phyloP scores from a whole-genome alignment of 306 rosid species.

The Castanea mollissima region DNA sequence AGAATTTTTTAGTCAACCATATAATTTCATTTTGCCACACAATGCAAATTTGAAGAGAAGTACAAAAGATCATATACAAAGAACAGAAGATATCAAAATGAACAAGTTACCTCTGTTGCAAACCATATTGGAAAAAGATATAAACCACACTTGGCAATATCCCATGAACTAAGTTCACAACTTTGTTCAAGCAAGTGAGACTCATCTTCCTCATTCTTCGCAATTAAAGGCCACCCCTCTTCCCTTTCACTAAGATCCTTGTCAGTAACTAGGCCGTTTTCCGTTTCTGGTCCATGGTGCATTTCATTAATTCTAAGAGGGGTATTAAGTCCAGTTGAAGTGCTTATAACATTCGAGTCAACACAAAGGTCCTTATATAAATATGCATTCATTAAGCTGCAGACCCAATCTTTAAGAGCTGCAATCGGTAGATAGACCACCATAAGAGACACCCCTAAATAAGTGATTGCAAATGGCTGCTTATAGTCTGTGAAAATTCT shows the following conservation, averaged over 20 bases:
- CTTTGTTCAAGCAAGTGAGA: conserved; percentile 29
- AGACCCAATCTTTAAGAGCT: conserved; percentile 47
- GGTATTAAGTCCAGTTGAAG: conserved; percentile 25
- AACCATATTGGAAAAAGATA: conserved; percentile 72
- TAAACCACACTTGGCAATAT: conserved; percentile 53
- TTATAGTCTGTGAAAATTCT: conserved; percentile 62
- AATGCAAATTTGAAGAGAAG: neutral
- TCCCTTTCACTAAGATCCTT: conserved; percentile 43
- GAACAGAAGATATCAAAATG: neutral
- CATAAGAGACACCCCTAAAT: conserved; percentile 66
- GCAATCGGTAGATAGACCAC: conserved; percentile 55
- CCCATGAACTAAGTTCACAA: conserved; percentile 41
- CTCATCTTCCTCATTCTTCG: conserved; percentile 33
- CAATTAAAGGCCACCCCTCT: conserved; percentile 43
- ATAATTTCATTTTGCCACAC: neutral
- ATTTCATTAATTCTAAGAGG: conserved; percentile 35
- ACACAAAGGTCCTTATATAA: conserved; percentile 19
- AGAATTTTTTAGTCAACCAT: neutral
- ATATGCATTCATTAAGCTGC: conserved; percentile 21
- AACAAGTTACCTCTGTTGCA: conserved; percentile 57
- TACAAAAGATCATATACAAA: neutral
- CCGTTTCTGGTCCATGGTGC: conserved; percentile 18
- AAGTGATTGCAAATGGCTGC: conserved; percentile 73
- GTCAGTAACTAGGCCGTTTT: conserved; percentile 36
- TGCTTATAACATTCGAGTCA: conserved; percentile 3